These are phyloP conservation scores for Urostyla sp. DNA, from an alignment of 73 alveolate genomes.

Conservation along the genomic window DNA sequence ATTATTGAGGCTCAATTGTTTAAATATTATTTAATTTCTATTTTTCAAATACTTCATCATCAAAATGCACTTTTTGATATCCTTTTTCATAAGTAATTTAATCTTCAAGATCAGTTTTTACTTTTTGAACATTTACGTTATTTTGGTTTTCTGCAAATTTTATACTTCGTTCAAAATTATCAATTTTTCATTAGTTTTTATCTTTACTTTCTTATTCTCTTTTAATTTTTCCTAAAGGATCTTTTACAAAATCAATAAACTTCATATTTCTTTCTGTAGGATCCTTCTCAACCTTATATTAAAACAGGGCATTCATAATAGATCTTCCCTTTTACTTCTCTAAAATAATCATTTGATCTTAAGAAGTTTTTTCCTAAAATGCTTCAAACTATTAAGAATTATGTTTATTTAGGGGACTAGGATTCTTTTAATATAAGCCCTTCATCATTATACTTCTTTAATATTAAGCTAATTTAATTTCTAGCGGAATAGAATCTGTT, in stretches of 20 bases:
- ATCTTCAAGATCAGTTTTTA: neutral
- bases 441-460: slow-evolving; percentile 33
- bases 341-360: too few species aligned
- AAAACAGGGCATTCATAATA: slow-evolving; percentile 30
- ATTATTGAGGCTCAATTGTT: neutral
- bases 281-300: slow-evolving; percentile 5
- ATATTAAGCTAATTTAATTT: slow-evolving; percentile 20
- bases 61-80: too few species aligned
- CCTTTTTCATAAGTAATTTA: neutral
- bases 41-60: too few species aligned
- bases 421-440: slow-evolving; percentile 5
- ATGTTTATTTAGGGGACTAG: too few species aligned
- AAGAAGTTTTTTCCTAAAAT: too few species aligned
- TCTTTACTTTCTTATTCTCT: neutral
- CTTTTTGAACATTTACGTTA: neutral
- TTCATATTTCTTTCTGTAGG: neutral
- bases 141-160: neutral
- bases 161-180: neutral
- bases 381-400: too few species aligned
- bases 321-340: neutral
- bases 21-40: neutral
- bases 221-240: slow-evolving; percentile 24
- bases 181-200: neutral
- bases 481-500: slow-evolving; percentile 7
- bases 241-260: neutral